Base-by-base conservation (phyloP, 2,329 filamentous ascomycete species). In the Colletotrichum spinosum region DNA sequence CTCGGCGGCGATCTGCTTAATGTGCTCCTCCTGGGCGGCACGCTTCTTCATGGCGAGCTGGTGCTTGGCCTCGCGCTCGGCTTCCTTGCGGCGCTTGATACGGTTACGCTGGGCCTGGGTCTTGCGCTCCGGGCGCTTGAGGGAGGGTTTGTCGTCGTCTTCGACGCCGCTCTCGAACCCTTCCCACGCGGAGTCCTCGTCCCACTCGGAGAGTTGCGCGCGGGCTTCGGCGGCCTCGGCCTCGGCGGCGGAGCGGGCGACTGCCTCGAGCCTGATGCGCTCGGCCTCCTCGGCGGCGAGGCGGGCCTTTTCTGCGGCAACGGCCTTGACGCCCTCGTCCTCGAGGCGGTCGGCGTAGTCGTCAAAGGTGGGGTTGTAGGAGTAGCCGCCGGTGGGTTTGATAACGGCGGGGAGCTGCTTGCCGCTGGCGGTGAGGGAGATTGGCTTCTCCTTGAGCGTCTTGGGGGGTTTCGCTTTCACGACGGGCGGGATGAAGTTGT, bases 171-270 rank as follows among this genome's bases (percentile, higher is more conserved):
- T 97, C 80, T 97, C 90, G 69, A 93, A 88, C 0, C 92, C 92
- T 77, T 94, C 95, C 93, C 94, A 97, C 12, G 92, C 94, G 51
- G 92, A 96, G 74, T 97, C 94, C 72, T 95, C 92, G 65, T 97
- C 93, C 83, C 88, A 95, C 76, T 88, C 88, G 0, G 87, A 90
- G 63, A 91, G 73, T 54, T 90, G 85, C 3, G 86, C 86, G 52
- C 85, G 87, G 67, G 87, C 86, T 72, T 92, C 89, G 0, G 89
- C 90, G 13, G 92, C 92, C 54, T 94, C 91, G 2, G 91, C 90
- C 70, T 92, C 87, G 2, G 91, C 92, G 15, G 90, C 89, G 9
- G 91, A 94, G 46, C 82, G 81, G 11, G 87, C 88, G 0, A 90
- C 86, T 15, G 91, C 87, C 72, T 93, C 92, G 70, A 87, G 80